phyloP scores from a whole-genome alignment of 192 early-diverging fungal species.

The Linnemannia schmuckeri region DNA sequence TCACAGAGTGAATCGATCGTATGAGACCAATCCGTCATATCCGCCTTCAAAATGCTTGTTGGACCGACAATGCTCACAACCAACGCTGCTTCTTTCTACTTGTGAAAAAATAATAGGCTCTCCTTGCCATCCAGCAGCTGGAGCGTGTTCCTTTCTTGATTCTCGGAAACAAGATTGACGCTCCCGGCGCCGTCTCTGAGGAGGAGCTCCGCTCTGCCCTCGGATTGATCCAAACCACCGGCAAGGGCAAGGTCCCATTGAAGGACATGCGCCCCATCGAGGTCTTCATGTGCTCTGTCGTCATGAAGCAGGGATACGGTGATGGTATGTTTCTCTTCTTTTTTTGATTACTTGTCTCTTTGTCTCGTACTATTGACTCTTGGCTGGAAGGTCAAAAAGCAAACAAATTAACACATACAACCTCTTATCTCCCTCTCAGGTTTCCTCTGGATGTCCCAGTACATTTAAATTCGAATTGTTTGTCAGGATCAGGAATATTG shows the following conservation, averaged over 20 bases:
- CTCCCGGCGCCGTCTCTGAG: constrained; percentile 92
- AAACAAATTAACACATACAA: neutral
- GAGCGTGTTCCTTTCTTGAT: constrained; percentile 94
- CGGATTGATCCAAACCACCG: constrained; percentile 97
- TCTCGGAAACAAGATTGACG: constrained; percentile 99
- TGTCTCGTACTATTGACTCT: neutral
- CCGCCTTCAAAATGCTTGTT: neutral
- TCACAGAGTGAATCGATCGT: neutral
- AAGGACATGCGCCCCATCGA: constrained; percentile 97
- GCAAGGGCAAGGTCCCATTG: constrained; percentile 96
- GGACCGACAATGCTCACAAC: constrained; percentile 11
- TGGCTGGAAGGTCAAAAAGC: neutral
- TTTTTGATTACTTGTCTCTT: neutral
- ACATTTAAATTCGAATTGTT: constrained; percentile 68
- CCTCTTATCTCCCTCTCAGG: constrained; percentile 43
- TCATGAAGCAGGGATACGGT: constrained; percentile 98
- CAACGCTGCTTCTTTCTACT: neutral
- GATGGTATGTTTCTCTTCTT: constrained; percentile 75
- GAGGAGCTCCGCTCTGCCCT: constrained; percentile 89
- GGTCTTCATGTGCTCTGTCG: constrained; percentile 99
- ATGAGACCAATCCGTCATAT: neutral
- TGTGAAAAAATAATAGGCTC: constrained; percentile 69
- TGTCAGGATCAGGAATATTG: neutral
- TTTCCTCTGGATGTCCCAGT: constrained; percentile 92
- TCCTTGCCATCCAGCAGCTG: constrained; percentile 95